Evolutionary conservation across 345 rosid species (phyloP).

Genomic region (Murraya paniculata): DNA sequence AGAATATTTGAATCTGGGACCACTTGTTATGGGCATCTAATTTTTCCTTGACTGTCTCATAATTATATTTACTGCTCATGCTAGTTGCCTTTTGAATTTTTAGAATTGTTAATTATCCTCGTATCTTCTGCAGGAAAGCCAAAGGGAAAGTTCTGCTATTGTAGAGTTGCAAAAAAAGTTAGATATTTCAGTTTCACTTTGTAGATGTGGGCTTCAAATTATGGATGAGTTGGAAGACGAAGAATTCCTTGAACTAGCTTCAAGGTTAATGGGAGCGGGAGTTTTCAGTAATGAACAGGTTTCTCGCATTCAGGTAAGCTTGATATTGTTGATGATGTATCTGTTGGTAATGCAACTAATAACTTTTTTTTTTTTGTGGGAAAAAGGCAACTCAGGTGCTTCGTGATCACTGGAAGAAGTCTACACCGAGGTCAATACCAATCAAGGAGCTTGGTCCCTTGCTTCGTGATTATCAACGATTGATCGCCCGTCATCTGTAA

Average conservation of each 20-base stretch:
- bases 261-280: slow-evolving; percentile 43
- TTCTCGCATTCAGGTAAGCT: slow-evolving; percentile 30
- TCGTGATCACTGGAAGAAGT: slow-evolving; percentile 78
- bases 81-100: neutral
- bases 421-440: slow-evolving; percentile 49
- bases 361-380: slow-evolving; percentile 11
- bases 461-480: slow-evolving; percentile 84
- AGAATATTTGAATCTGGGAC: neutral
- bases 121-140: slow-evolving; percentile 50
- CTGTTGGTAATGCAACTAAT: slow-evolving; percentile 19
- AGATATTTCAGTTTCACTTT: slow-evolving; percentile 49
- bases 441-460: slow-evolving; percentile 80
- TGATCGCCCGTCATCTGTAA: slow-evolving; percentile 59
- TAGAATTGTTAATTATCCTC: neutral
- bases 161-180: slow-evolving; percentile 62
- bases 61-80: neutral
- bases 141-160: slow-evolving; percentile 42
- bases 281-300: slow-evolving; percentile 43
- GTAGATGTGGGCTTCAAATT: slow-evolving; percentile 41
- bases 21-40: neutral
- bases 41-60: neutral
- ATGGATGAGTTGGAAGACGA: slow-evolving; percentile 67
- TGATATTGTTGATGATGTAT: slow-evolving; percentile 14
- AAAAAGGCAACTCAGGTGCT: slow-evolving; percentile 57
- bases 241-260: slow-evolving; percentile 73